Evolutionary conservation across 176 grass and related monocot genomes (phyloP).

Genomic region (Calamus simplicifolius): DNA sequence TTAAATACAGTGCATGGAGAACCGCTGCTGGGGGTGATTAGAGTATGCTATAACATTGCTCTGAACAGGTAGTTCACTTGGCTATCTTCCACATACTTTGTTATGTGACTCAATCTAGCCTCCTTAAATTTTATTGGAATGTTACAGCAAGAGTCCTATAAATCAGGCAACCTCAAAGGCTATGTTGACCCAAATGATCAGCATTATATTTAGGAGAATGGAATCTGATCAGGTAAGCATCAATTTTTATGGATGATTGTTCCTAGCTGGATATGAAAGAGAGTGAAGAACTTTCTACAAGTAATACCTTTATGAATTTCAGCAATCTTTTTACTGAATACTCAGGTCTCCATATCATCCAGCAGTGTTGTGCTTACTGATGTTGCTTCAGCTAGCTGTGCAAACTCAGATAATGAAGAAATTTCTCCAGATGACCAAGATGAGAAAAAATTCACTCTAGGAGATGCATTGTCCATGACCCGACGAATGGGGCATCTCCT

Average conservation of each 20-base stretch:
- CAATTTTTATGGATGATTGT: slow-evolving; percentile 5
- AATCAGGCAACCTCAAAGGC: slow-evolving; percentile 99
- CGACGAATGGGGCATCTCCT: slow-evolving; percentile 44
- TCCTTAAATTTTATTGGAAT: slow-evolving; percentile 31
- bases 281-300: background rate
- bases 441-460: slow-evolving; percentile 54
- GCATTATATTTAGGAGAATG: slow-evolving; percentile 95
- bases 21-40: slow-evolving; percentile 95
- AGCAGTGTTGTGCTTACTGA: slow-evolving; percentile 40
- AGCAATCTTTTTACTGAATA: background rate
- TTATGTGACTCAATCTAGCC: slow-evolving; percentile 13
- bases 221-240: slow-evolving; percentile 64
- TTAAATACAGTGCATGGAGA: slow-evolving; percentile 87
- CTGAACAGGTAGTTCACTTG: slow-evolving; percentile 77
- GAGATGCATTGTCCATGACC: slow-evolving; percentile 73
- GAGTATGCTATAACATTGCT: slow-evolving; percentile 99
- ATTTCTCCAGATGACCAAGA: slow-evolving; percentile 55
- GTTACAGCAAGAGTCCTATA: slow-evolving; percentile 84
- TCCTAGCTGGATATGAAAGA: background rate
- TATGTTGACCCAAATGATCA: slow-evolving; percentile 99
- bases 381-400: slow-evolving; percentile 37
- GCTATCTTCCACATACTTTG: slow-evolving; percentile 13
- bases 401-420: slow-evolving; percentile 65
- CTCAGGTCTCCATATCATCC: slow-evolving; percentile 44
- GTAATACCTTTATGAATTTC: background rate